These are phyloP conservation scores for Eucalyptus guilfoylei DNA, from an alignment of 345 rosid species.

Conservation along the genomic window DNA sequence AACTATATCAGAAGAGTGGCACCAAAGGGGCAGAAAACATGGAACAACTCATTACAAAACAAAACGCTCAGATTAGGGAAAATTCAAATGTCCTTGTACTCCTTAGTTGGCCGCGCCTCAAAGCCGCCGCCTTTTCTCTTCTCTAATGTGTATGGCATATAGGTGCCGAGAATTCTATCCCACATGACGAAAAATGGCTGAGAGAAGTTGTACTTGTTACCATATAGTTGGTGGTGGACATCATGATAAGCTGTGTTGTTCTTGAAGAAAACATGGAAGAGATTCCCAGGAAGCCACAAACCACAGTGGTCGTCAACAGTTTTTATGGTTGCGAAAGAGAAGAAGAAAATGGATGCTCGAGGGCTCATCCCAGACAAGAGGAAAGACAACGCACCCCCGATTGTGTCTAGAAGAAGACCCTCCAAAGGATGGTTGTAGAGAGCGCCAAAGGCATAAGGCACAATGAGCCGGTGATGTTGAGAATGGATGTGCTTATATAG, in stretches of 20 bases:
- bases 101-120: slow-evolving; percentile 53
- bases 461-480: slow-evolving; percentile 72
- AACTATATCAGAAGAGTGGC: neutral
- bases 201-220: slow-evolving; percentile 72
- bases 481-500: slow-evolving; percentile 74
- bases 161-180: slow-evolving; percentile 82
- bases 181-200: slow-evolving; percentile 75
- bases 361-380: slow-evolving; percentile 80
- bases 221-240: slow-evolving; percentile 78
- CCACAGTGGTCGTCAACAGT: slow-evolving; percentile 87
- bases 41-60: neutral
- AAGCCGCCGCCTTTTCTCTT: slow-evolving; percentile 63
- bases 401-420: slow-evolving; percentile 67
- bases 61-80: neutral
- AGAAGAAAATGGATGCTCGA: slow-evolving; percentile 67
- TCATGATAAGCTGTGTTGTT: slow-evolving; percentile 87
- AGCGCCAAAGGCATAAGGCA: slow-evolving; percentile 86
- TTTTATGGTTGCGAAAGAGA: slow-evolving; percentile 86
- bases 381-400: slow-evolving; percentile 80
- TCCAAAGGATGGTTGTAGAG: slow-evolving; percentile 73
- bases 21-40: neutral
- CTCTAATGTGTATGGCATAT: slow-evolving; percentile 78
- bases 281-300: slow-evolving; percentile 75
- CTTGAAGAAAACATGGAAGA: slow-evolving; percentile 53
- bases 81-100: slow-evolving; percentile 29